phyloP scores from a whole-genome alignment of 768 basidiomycete species.

The Tricholoma matsutake region DNA sequence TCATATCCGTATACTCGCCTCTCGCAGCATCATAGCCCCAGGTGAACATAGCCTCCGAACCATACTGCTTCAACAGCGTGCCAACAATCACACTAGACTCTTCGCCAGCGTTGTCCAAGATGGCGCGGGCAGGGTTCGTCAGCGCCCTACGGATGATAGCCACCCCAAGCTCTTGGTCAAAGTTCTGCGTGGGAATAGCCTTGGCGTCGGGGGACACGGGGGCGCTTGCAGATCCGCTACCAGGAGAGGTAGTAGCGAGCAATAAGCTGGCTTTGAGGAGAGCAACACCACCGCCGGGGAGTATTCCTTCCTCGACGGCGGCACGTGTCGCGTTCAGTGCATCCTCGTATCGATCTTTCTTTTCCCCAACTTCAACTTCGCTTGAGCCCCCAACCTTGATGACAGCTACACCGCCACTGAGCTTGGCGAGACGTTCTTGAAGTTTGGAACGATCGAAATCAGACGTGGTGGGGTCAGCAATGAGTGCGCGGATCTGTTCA shows the following conservation, averaged over 20 bases:
- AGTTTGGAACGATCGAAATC: constrained; percentile 95
- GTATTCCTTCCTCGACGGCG: constrained; percentile 97
- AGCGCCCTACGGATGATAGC: constrained; percentile 88
- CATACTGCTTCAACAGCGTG: constrained; percentile 69
- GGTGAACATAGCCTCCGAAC: constrained; percentile 69
- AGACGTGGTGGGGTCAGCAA: constrained; percentile 79
- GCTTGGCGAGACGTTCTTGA: constrained; percentile 95
- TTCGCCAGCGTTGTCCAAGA: constrained; percentile 92
- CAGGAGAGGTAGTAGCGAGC: constrained; percentile 55
- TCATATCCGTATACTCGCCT: constrained; percentile 95
- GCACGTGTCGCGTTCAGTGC: constrained; percentile 98
- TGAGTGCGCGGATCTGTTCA: constrained; percentile 88
- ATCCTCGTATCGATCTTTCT: constrained; percentile 98
- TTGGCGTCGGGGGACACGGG: constrained; percentile 56
- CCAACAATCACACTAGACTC: constrained; percentile 93
- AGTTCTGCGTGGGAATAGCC: constrained; percentile 81
- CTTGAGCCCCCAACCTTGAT: constrained; percentile 94
- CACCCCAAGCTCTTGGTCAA: constrained; percentile 96
- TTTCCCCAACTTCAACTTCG: constrained; percentile 97
- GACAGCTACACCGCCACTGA: constrained; percentile 94
- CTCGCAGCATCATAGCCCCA: constrained; percentile 91
- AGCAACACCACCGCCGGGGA: constrained; percentile 94
- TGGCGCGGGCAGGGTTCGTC: constrained; percentile 79
- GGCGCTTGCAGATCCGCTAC: constrained; percentile 44
- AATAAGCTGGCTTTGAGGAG: constrained; percentile 81